Base-by-base conservation (phyloP, 805 yeast genomes). In the Ogataea degrootiae region DNA sequence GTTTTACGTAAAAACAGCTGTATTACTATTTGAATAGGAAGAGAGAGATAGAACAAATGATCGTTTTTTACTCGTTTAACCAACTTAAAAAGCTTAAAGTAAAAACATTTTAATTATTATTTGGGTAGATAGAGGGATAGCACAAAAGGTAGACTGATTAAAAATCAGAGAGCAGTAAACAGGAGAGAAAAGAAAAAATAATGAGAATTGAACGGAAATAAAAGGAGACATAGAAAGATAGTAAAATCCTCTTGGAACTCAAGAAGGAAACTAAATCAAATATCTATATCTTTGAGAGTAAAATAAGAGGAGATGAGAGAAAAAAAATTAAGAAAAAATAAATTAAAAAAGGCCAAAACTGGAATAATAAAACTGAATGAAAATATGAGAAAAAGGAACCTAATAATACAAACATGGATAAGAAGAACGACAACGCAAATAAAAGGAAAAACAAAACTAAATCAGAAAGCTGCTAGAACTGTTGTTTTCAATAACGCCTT, bases 401-500 rank as follows among this genome's bases (percentile, higher is more conserved):
- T 31, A 29, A 21, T 14, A 37, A 23, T 21, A 34, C 17, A 34
- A 34, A 7, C 12, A 26, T 19, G 29, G 26, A 26, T n/a, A 16
- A 29, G 14, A 16, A 29, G 21, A 42, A 8, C n/a, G 36, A 8
- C 8, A 34, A 36, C 15, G 35, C 23, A 34, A 37, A 21, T 9
- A 29, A 43, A 19, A 16, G 6, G 21, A 29, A 19, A 45, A 41
- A 22, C 19, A 44, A 12, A 22, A 45, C 46, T 34, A 51, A 21
- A 52, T 21, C 51, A 51, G 45, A 19, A 48, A 46, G 44, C 47
- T 49, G 37, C 41, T 47, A 26, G 54, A 52, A 21, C 52, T 47
- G 34, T 40, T 47, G n/a, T 42, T 44, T 41, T 56, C 61, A 37
- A 59, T 54, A 11, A 57, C 52, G 16, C 59, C 63, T 42, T 52